Evolutionary conservation across 108 stramenopile genomes (phyloP), one percentile per base, ranked within the genome.

Genomic region (Skeletonema menzelii): DNA sequence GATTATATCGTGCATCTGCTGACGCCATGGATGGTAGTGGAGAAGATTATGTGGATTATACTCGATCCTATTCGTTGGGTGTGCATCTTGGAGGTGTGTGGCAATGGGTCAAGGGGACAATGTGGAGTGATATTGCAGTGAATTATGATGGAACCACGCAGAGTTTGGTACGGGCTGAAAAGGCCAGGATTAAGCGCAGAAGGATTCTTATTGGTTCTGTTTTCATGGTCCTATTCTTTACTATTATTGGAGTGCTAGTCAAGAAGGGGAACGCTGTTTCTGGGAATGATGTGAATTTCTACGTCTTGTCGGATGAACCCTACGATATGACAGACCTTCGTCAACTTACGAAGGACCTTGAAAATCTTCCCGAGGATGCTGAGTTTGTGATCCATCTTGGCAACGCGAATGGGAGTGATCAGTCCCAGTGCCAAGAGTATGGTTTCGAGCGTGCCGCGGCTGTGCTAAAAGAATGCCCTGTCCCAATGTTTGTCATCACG

Each of bases 361-460:
- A 80, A 28, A 70, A 69, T 34, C 55, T 94, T 14, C 86, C 89
- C 8, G 30, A 35, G 1, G 87, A 88, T 37, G 91, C 86, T 5
- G 85, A 89, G 26, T 95, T 92, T 71, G 47, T 92, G 1, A 66
- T 89, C 37, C 93, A 95, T 75, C 56, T 95, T 19, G 93, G 93
- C 10, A 89, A 95, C 69, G 80, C 87, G 65, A 91, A 91, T 42
- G 67, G 77, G 22, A 80, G 86, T 31, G 55, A 66, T 2, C 62
- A 78, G n/a, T 73, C 79, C 27, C 27, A 59, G 28, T 95, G 93
- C 56, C 69, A 85, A 37, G 65, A 72, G 56, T 76, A 76, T 14
- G 85, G 80, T 10, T 89, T 84, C 60, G 62, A 68, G 13, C 82
- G 84, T 32, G 82, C 77, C 27, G 68, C 81, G 15, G 59, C 69